Evolutionary conservation across 1,284 basidiomycete species (phyloP), one percentile per base, ranked within the genome.

Genomic region (Sparassis latifolia): DNA sequence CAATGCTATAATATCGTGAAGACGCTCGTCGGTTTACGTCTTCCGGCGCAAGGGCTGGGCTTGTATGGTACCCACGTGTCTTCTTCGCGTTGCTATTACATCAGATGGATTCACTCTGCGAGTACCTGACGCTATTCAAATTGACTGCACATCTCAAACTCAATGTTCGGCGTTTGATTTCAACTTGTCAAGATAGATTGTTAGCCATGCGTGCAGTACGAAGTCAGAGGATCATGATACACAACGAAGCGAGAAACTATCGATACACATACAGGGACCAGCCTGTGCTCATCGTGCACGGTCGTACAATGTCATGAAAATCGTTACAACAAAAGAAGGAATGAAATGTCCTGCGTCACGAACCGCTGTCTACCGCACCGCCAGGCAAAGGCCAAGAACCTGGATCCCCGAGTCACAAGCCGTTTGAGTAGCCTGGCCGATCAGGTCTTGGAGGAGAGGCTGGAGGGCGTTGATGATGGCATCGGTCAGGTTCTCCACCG

Each of bases 401-500:
- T 59, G 47, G 29, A 61, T 42, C 3, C 63, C 63, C 37, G 52
- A 51, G 10, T 51, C 53, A 47, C 69, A 71, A 12, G 58, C 58
- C 35, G 58, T 54, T 2, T 45, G 35, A 7, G 55, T 46, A 30
- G 65, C 65, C 29, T 61, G 52, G 3, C 48, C 55, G 44, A 62
- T 55, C 29, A 70, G 47, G 10, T 42, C 50, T 20, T 48, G 47
- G 37, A 75, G 58, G 9, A 66, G 52, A 44, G 69, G 72, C 38
- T 60, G 47, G 12, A 80, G 54, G 3, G 51, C 56, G 53, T 80
- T 77, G 55, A 82, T 55, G 9, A 73, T 44, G 3, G 57, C 73
- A 57, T 84, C 82, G 27, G 70, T 66, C 12, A 77, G 37, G 55
- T 80, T 73, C 61, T 82, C 79, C 2, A 66, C 57, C 1, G 62